phyloP scores from a whole-genome alignment of 164 flowering plant species.

The Annona cherimola region DNA sequence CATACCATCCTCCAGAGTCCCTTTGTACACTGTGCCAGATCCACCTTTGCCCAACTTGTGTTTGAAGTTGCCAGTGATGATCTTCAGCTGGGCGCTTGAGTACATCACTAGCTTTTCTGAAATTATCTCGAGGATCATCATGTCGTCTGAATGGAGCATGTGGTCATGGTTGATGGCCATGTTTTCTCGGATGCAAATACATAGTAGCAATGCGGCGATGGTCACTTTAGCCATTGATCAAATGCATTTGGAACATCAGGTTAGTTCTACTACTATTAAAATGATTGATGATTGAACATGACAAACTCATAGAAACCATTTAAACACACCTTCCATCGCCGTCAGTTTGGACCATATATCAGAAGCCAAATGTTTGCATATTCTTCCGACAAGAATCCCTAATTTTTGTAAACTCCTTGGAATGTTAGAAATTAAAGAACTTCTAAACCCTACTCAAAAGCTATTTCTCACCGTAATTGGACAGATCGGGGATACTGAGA shows the following conservation, averaged over 20 bases:
- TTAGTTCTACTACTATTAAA: not conserved
- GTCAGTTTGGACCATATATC: not conserved
- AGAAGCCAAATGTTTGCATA: not conserved
- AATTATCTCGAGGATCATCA: not conserved
- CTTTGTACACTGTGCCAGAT: conserved; percentile 5
- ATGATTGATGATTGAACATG: not conserved
- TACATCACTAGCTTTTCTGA: conserved; percentile 6
- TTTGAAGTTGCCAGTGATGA: conserved; percentile 3
- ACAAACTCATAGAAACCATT: not conserved
- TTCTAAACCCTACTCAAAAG: not conserved
- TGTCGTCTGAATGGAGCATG: not conserved
- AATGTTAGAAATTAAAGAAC: not conserved
- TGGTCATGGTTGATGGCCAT: no score
- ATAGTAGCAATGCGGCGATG: not conserved
- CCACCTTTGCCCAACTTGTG: conserved; percentile 4
- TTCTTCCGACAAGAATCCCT: not conserved
- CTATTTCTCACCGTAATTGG: not conserved
- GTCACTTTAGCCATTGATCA: not conserved
- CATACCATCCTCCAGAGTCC: not conserved
- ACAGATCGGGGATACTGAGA: not conserved
- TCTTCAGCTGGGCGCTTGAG: not conserved
- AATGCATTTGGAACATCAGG: conserved; percentile 2
- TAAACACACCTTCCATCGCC: not conserved
- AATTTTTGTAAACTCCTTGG: not conserved
- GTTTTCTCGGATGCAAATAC: not conserved